phyloP scores from a whole-genome alignment of 108 stramenopile genomes.

The Cyclotella sp. region DNA sequence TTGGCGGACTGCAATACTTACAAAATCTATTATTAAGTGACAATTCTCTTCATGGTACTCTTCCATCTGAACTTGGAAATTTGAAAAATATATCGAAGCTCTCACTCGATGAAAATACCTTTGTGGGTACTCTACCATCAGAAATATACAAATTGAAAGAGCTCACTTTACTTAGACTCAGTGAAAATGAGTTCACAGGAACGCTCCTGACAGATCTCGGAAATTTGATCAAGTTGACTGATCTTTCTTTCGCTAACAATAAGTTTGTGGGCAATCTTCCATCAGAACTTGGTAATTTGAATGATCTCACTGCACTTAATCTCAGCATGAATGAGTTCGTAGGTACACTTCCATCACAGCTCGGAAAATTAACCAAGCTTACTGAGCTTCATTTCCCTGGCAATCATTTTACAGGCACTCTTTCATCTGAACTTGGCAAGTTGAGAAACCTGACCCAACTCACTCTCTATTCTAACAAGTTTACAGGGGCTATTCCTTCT shows the following conservation, averaged over 20 bases:
- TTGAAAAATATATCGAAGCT: neutral
- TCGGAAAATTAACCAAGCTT: neutral
- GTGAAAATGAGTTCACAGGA: no score
- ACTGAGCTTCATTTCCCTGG: neutral
- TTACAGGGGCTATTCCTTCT: neutral
- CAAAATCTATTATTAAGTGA: neutral
- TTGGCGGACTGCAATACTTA: neutral
- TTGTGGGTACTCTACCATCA: no score
- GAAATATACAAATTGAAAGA: no score
- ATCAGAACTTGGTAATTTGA: no score
- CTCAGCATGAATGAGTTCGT: neutral
- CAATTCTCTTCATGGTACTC: neutral
- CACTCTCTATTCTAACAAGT: neutral
- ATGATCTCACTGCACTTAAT: neutral
- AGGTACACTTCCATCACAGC: neutral
- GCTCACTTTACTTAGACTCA: no score
- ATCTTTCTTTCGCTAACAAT: no score
- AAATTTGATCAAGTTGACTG: no score
- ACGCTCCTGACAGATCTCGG: no score
- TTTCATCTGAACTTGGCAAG: neutral
- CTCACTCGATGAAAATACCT: no score
- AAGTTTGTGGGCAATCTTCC: no score
- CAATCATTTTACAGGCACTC: neutral
- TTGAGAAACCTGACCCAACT: neutral
- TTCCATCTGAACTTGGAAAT: neutral